Evolutionary conservation across 2,329 filamentous ascomycete genomes (phyloP).

Genomic region (Sporothrix brasiliensis): DNA sequence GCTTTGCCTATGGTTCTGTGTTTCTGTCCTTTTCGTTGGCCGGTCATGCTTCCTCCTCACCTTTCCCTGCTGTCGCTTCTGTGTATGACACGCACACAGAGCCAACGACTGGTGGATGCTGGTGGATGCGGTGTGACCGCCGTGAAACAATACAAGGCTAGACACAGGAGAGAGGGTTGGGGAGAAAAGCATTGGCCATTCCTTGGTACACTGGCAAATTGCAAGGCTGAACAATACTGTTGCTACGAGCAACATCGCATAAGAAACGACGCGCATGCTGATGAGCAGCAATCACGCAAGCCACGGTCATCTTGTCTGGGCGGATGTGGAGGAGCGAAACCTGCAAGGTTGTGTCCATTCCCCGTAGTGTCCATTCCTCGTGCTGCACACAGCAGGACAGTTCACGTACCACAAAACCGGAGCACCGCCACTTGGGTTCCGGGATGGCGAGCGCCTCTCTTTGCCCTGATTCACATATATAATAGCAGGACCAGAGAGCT

Average conservation of each 20-base stretch:
- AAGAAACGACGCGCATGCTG: neutral
- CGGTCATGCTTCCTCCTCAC: neutral
- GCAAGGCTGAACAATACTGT: conserved; percentile 18
- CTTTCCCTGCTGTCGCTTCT: neutral
- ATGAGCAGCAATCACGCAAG: conserved; percentile 10
- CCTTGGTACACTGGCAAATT: neutral
- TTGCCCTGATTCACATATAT: neutral
- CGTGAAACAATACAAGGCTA: conserved; percentile 27
- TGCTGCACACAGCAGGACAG: conserved; percentile 5
- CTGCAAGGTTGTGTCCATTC: neutral
- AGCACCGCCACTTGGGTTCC: conserved; percentile 28
- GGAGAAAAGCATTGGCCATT: neutral
- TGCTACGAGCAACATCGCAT: neutral
- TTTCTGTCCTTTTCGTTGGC: neutral
- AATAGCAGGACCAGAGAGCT: neutral
- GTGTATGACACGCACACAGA: neutral
- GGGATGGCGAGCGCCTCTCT: neutral
- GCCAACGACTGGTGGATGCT: neutral
- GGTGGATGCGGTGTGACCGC: conserved; percentile 24
- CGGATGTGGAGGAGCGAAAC: neutral
- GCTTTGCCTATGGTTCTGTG: too few relatives aligned
- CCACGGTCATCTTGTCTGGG: neutral
- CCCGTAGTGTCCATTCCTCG: neutral
- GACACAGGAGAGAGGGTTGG: conserved; percentile 23
- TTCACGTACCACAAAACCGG: conserved; percentile 7